Evolutionary conservation across 108 stramenopile species (phyloP), one percentile per base, ranked within the genome.

Genomic region (Halocafeteria seosinensis): DNA sequence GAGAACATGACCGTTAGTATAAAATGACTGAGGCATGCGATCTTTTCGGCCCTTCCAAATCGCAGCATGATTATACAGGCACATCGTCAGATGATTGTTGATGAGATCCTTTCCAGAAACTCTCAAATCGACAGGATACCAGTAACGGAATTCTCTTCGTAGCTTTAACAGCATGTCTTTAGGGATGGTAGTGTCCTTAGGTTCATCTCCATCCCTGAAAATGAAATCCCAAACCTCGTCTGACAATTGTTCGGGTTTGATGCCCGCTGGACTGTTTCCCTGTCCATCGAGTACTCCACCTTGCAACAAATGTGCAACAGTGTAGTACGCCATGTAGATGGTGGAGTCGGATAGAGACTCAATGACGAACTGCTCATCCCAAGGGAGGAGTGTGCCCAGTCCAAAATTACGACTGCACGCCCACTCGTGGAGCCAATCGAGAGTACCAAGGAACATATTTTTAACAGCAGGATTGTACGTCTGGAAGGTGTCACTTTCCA

Each of bases 291-390:
- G 71, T 77, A 81, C 75, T n/a, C 62, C 66, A 1, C 70, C 79
- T 68, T 97, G 95, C 57, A 97, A 71, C 34, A 85, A 69, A 70
- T 94, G 87, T 21, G 89, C 84, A 68, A 97, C 87, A 1, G 92
- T 89, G 74, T 97, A 97, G 73, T 88, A 97, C 13, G 95, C 85
- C 95, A 97, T 97, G 84, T 97, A 94, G 62, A 97, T 93, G 36
- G 95, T 97, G 68, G 85, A 86, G 77, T 97, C 95, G 42, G 87
- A 88, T 42, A 94, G 77, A 68, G 85, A 87, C 71, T 97, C 95
- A 73, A 97, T 97, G 23, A 97, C 90, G 86, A 89, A 97, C 52
- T 74, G 70, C 62, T 81, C 79, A 75, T 97, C 95, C 95, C 95
- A 97, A 6, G 95, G 95, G 36, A 97, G 70, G 58, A 71, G 76